Percentiles rank a stretch among this genome's conserved stretches.
phyloP scores from a whole-genome alignment of 148 eudicot species.

The Rhododendron griersonianum region DNA sequence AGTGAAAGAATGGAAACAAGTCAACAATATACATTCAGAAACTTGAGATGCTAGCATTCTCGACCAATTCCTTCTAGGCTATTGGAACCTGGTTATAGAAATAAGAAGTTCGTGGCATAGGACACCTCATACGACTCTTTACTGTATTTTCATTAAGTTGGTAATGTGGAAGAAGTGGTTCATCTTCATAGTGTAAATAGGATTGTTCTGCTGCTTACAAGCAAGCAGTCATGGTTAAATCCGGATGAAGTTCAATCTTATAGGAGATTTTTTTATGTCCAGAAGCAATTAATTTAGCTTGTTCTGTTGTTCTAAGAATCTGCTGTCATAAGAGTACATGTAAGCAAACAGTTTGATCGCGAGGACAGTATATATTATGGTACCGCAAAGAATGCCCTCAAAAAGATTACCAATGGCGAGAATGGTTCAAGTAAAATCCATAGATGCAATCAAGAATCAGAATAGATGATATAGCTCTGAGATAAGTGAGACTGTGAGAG shows the following conservation, averaged over 20 bases:
- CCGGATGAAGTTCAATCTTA: neutral
- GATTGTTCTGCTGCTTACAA: neutral
- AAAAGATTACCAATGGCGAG: neutral
- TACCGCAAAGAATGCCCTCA: neutral
- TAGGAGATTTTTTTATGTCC: neutral
- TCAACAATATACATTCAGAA: neutral
- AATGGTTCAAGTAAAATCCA: neutral
- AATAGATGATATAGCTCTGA: neutral
- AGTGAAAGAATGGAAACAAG: neutral
- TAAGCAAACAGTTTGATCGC: neutral
- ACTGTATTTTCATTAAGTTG: neutral
- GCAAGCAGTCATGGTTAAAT: neutral
- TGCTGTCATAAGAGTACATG: neutral
- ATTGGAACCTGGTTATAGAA: neutral
- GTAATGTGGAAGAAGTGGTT: neutral
- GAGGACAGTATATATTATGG: neutral
- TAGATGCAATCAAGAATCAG: neutral
- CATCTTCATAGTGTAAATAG: neutral
- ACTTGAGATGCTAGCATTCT: neutral
- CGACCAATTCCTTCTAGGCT: neutral
- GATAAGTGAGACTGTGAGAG: neutral
- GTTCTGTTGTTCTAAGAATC: neutral
- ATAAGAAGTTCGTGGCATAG: neutral
- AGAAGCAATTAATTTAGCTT: neutral
- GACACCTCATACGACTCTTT: neutral